These are phyloP conservation scores for Gardenia jasminoides DNA, from an alignment of 257 asterid genomes.

Conservation along the genomic window DNA sequence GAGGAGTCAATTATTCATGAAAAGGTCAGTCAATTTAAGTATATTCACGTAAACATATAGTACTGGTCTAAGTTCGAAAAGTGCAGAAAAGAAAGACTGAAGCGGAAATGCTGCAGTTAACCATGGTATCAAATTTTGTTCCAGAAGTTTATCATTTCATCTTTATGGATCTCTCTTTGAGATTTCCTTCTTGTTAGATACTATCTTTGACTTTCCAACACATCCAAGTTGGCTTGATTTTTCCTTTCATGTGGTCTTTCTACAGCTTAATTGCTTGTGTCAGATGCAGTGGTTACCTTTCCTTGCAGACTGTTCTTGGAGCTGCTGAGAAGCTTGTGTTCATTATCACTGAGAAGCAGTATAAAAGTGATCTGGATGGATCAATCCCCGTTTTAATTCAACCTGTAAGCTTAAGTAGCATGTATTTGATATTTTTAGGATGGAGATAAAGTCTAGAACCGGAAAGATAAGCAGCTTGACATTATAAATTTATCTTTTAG, in stretches of 20 bases:
- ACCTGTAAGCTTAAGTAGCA: conserved; percentile 47
- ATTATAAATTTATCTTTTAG: conserved; percentile 29
- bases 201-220: neutral
- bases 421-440: neutral
- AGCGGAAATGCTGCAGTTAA: too few species aligned
- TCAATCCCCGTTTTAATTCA: conserved; percentile 64
- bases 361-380: conserved; percentile 53
- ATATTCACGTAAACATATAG: conserved; percentile 11
- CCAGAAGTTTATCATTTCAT: neutral
- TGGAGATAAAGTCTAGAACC: conserved; percentile 2
- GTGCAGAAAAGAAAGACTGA: neutral
- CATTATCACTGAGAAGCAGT: conserved; percentile 48
- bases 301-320: conserved; percentile 62
- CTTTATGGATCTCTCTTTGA: neutral
- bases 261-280: conserved; percentile 20
- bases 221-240: neutral
- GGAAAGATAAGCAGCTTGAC: conserved; percentile 10
- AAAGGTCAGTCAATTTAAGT: conserved; percentile 45
- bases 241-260: neutral
- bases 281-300: conserved; percentile 40
- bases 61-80: neutral
- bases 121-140: neutral
- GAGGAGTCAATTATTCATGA: conserved; percentile 70
- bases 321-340: conserved; percentile 61
- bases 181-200: neutral